Percentiles rank a stretch among this genome's conserved stretches.
Evolutionary conservation across 441 rosid genomes (phyloP).

Genomic region (Pelargonium cotyledonis): DNA sequence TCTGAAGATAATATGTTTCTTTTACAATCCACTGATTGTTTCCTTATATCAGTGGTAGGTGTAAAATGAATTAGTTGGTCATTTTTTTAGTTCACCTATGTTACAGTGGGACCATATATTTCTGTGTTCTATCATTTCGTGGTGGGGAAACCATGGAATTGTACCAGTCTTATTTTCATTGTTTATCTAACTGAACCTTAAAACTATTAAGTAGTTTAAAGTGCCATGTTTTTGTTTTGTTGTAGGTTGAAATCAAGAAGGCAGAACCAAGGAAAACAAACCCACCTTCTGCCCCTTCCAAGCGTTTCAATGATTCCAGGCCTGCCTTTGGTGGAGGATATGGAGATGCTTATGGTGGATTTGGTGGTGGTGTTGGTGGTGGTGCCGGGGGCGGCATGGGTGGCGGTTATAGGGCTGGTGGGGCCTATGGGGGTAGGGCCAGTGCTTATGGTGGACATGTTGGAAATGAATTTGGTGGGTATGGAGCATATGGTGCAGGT

Average conservation of each 20-base stretch:
- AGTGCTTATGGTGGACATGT: slow-evolving; percentile 65
- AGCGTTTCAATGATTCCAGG: slow-evolving; percentile 64
- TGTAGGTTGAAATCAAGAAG: slow-evolving; percentile 94
- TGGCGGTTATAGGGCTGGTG: slow-evolving; percentile 57
- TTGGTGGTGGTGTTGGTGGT: slow-evolving; percentile 53
- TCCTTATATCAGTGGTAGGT: not conserved
- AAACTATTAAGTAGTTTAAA: not conserved
- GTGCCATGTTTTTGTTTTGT: slow-evolving; percentile 10
- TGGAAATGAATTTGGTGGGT: slow-evolving; percentile 49
- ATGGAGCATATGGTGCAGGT: slow-evolving; percentile 54
- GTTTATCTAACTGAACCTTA: not conserved
- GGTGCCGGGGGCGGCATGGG: slow-evolving; percentile 44
- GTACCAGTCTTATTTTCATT: not conserved
- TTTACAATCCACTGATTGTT: not conserved
- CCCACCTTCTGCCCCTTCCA: slow-evolving; percentile 56
- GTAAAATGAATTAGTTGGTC: not conserved
- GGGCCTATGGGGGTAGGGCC: slow-evolving; percentile 61
- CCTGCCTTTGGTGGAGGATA: slow-evolving; percentile 54
- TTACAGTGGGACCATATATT: too few species aligned
- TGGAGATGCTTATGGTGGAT: slow-evolving; percentile 66
- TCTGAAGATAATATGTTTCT: not conserved
- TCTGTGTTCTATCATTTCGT: not conserved
- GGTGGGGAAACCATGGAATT: not conserved
- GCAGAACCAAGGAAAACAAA: slow-evolving; percentile 93
- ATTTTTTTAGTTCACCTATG: too few species aligned